Percentiles rank a stretch among this genome's conserved stretches.
Evolutionary conservation across 2,329 filamentous ascomycete species (phyloP).

Genomic region (Teratosphaeria viscida): DNA sequence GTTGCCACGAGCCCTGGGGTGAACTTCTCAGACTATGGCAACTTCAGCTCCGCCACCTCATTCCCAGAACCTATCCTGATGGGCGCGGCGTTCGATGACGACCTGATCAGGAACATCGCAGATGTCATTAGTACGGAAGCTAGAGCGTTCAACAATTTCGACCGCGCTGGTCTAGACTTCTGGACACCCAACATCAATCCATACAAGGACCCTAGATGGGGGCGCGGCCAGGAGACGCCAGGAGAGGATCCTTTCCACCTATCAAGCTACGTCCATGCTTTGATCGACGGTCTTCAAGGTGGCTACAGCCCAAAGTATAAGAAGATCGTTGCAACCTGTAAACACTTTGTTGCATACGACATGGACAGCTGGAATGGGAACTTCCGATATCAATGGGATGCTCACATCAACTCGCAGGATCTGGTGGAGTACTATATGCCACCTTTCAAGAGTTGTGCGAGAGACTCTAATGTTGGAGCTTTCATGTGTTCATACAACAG

Average conservation of each 20-base stretch:
- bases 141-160: conserved; percentile 53
- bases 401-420: conserved; percentile 50
- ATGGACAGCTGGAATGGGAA: conserved; percentile 3
- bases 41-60: conserved; percentile 51
- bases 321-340: conserved; percentile 37
- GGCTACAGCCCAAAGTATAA: conserved; percentile 23
- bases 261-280: conserved; percentile 22
- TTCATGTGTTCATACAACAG: conserved; percentile 51
- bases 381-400: conserved; percentile 35
- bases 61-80: conserved; percentile 56
- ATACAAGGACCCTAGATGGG: conserved; percentile 45
- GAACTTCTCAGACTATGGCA: conserved; percentile 41
- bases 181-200: conserved; percentile 56
- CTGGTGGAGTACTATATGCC: conserved; percentile 58
- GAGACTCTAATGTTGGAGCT: conserved; percentile 35
- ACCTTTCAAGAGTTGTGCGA: conserved; percentile 46
- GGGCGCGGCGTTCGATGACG: conserved; percentile 54
- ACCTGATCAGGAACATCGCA: conserved; percentile 48
- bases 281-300: conserved; percentile 27
- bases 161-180: conserved; percentile 45
- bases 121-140: conserved; percentile 49
- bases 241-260: conserved; percentile 34
- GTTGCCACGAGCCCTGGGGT: conserved; percentile 46
- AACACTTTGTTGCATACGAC: conserved; percentile 31
- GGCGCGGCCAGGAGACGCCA: conserved; percentile 24